Conservation (phyloP, 306 rosid species). For the Cicer pinnatifidum region DNA sequence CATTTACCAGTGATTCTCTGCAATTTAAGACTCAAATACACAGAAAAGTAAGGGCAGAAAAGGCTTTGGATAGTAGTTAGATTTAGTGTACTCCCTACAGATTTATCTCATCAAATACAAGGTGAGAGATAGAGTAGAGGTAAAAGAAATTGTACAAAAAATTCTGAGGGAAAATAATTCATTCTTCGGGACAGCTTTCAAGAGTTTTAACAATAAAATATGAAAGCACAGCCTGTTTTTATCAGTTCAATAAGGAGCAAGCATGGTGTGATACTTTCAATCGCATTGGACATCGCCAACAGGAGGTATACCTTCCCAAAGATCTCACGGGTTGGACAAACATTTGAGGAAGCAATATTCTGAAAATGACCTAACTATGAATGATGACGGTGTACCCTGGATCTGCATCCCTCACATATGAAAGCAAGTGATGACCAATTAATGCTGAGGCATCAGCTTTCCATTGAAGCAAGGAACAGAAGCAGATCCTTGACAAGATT, state of each 20-base stretch:
- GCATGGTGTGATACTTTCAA: constrained; percentile 27
- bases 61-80: background rate
- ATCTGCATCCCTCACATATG: constrained; percentile 6
- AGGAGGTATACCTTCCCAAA: constrained; percentile 30
- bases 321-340: constrained; percentile 30
- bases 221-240: constrained; percentile 37
- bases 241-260: constrained; percentile 34
- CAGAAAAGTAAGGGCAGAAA: background rate
- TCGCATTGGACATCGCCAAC: constrained; percentile 26
- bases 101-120: too few relatives aligned
- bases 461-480: constrained; percentile 37
- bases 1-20: too few relatives aligned
- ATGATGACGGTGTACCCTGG: constrained; percentile 29
- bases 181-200: constrained; percentile 12
- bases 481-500: constrained; percentile 24
- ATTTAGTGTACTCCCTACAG: too few relatives aligned
- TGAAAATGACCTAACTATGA: constrained; percentile 26
- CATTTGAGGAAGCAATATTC: background rate
- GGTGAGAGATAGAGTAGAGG: too few relatives aligned
- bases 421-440: constrained; percentile 29
- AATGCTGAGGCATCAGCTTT: constrained; percentile 38
- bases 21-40: background rate
- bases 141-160: too few relatives aligned
- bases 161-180: constrained; percentile 7
- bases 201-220: constrained; percentile 34